A percentile compares a stretch with the other conserved stretches of the same genome.
Evolutionary conservation across 2,329 filamentous ascomycete species (phyloP).

Genomic region (Arthroderma sp.): DNA sequence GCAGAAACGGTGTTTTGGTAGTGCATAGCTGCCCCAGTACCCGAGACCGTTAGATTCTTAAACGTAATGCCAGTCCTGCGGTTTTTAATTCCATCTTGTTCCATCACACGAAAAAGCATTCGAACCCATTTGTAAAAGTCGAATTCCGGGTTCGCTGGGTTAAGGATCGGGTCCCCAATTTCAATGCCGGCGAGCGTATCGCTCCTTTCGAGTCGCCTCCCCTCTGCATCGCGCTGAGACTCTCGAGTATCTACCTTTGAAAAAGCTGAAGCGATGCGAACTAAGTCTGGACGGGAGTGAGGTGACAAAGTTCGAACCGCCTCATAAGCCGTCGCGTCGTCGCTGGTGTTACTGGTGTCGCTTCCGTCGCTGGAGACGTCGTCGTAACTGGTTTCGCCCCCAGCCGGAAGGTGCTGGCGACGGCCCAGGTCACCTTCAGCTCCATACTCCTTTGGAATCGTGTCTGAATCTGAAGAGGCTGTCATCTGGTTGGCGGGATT

Average conservation of each 20-base stretch:
- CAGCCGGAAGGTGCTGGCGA: background rate
- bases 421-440: too few species aligned
- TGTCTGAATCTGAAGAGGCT: too few species aligned
- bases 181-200: constrained; percentile 28
- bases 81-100: constrained; percentile 42
- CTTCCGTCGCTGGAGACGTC: background rate
- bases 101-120: constrained; percentile 37
- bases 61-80: constrained; percentile 49
- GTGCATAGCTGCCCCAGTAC: constrained; percentile 53
- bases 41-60: constrained; percentile 52
- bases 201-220: constrained; percentile 9
- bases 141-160: constrained; percentile 40
- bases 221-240: background rate
- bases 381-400: background rate
- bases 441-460: too few species aligned
- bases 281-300: constrained; percentile 7
- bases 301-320: constrained; percentile 6
- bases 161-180: constrained; percentile 36
- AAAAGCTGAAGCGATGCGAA: constrained; percentile 10
- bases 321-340: constrained; percentile 6
- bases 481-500: too few species aligned
- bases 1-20: constrained; percentile 55
- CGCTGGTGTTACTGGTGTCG: background rate
- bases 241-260: constrained; percentile 4
- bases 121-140: constrained; percentile 41